phyloP scores from a whole-genome alignment of 106 monocot genomes.

The Acorus calamus region DNA sequence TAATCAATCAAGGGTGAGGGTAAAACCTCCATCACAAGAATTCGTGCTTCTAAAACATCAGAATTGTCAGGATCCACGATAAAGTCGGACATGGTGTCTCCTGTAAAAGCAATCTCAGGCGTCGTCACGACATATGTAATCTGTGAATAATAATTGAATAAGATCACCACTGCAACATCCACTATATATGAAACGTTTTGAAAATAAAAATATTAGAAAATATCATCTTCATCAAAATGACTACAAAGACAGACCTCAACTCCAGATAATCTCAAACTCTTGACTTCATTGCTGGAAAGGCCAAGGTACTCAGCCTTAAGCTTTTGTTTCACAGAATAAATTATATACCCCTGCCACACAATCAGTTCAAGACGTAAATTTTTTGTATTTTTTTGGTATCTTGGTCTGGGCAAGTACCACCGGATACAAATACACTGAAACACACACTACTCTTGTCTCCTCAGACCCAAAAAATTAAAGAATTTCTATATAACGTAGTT shows the following conservation, averaged over 20 bases:
- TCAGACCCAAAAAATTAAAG: too few relatives aligned
- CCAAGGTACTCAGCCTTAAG: constrained; percentile 62
- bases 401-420: too few relatives aligned
- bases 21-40: constrained; percentile 87
- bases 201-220: too few relatives aligned
- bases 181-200: too few relatives aligned
- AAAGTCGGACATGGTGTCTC: constrained; percentile 89
- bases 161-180: too few relatives aligned
- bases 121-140: constrained; percentile 48
- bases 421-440: too few relatives aligned
- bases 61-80: constrained; percentile 63
- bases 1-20: not conserved
- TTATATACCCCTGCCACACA: constrained; percentile 74
- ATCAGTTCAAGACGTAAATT: not conserved
- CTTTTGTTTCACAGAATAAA: constrained; percentile 77
- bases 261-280: constrained; percentile 62
- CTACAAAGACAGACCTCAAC: constrained; percentile 75
- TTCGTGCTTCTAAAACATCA: constrained; percentile 66
- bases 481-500: too few relatives aligned
- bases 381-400: too few relatives aligned
- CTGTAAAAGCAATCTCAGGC: constrained; percentile 96
- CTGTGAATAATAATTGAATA: constrained; percentile 20
- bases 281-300: constrained; percentile 61
- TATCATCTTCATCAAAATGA: not conserved
- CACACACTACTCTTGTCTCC: too few relatives aligned